Evolutionary conservation across 2,329 filamentous ascomycete genomes (phyloP), one percentile per base, ranked within the genome.

Genomic region (Aspergillus viridinutans): DNA sequence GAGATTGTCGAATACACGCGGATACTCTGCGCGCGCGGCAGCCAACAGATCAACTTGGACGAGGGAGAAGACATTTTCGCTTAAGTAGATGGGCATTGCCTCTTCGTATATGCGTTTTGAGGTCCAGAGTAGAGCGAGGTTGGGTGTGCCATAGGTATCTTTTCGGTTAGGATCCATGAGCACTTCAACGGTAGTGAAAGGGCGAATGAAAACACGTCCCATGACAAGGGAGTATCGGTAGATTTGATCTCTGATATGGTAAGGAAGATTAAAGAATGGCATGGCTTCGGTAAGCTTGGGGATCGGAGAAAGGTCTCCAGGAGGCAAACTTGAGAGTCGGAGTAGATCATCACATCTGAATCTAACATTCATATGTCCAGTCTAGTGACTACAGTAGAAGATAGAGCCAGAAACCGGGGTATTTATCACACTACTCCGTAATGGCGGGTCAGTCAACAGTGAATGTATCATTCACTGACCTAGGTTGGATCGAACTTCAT

Each of bases 21-120:
- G 38, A 29, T 58, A 53, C 29, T 57, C 52, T 7, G 25, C 28
- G 7, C 53, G 29, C 9, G 57, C 53, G 3, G 52, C 53, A 32
- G 60, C 55, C 6, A 66, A 50, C 23, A 64, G 20, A 40, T 65
- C 63, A 1, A 60, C 56, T 28, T 64, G 59, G 20, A 64, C 53
- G 25, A 65, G 49, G 14, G 61, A 64, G 55, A 66, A 65, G 45
- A 49, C 62, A 53, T 65, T 67, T 29, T 65, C 64, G 10, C 49
- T n/a, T 29, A 63, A 58, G 42, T 62, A 65, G 20, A 64, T 58
- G 20, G 53, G 58, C 40, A 51, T 56, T 20, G 58, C 61, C 53
- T 67, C 63, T 10, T 59, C 20, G 51, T 67, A 59, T 40, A 63
- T 49, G 42, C 54, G 45, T 38, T 57, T 62, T 35, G 60, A 64